Percentiles rank a stretch among this genome's conserved stretches.
Conservation (phyloP, 257 asterid species). For the Lavandula angustifolia region DNA sequence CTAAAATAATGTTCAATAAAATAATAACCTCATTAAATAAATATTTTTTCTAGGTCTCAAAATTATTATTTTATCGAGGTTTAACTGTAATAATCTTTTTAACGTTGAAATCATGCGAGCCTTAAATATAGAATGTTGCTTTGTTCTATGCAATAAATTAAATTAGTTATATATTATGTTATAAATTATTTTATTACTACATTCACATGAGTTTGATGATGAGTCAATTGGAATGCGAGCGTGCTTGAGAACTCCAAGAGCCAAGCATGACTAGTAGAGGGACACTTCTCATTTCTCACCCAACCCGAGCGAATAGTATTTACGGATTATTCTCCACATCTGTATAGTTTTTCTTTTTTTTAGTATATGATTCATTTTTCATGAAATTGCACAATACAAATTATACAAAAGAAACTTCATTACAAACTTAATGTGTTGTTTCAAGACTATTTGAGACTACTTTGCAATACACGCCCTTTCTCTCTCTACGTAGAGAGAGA, state of each 20-base stretch:
- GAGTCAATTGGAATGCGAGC: constrained; percentile 9
- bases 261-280: constrained; percentile 2
- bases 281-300: constrained; percentile 39
- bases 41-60: no score
- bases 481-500: not conserved
- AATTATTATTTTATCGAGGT: no score
- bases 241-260: constrained; percentile 23
- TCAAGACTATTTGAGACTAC: no score
- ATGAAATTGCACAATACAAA: no score
- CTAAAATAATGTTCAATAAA: no score
- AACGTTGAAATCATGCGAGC: constrained; percentile 33
- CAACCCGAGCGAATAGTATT: not conserved
- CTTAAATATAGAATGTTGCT: constrained; percentile 21
- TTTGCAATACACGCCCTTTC: no score
- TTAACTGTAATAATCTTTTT: constrained; percentile 6
- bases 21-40: no score
- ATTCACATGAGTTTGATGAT: constrained; percentile 34
- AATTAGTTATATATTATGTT: not conserved
- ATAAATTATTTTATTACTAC: not conserved
- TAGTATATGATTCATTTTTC: no score
- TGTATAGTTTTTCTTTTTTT: no score
- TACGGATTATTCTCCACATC: no score
- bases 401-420: no score
- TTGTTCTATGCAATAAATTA: constrained; percentile 21
- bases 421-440: no score